Evolutionary conservation across 176 grass and related monocot species (phyloP), one percentile per base, ranked within the genome.

Genomic region (Triticum monococcum): DNA sequence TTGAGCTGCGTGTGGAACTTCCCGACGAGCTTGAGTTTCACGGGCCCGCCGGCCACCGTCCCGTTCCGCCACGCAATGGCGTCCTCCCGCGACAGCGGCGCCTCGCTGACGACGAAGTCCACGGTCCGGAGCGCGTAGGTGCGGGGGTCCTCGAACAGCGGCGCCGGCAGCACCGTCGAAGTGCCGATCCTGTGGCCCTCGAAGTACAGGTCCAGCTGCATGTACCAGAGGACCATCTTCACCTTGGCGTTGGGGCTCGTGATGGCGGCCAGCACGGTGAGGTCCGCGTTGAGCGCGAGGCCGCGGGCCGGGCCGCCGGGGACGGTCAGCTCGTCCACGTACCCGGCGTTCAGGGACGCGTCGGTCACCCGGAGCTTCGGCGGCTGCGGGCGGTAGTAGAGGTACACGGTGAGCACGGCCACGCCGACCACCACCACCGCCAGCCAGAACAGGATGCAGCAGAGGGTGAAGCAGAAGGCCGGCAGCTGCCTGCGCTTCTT

Each of bases 121-220:
- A 88, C 77, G 60, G 0, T 82, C 35, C 85, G 86, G 75, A 93
- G 79, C 75, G 9, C 82, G 24, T 56, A 50, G 36, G 64, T 48
- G 46, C 90, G 77, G 6, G 84, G 89, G 0, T 6, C 32, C 86
- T 93, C 79, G 18, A 73, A 84, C 66, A 99, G 54, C 32, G 90
- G 90, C 12, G 80, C 76, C 8, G 89, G 90, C 78, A 72, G 56
- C 64, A 94, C 80, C 3, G 84, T 74, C 89, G 87, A 83, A 36
- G 94, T 91, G 16, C 82, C 90, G 60, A 99, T 61, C 77, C 90
- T 23, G 38, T 37, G 78, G 66, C 75, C 90, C 40, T 79, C 23
- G 90, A 88, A 99, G 88, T 85, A 93, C 61, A 99, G 88, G 84
- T 96, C 94, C 35, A 99, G n/a, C 87, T 96, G 85, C 90, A 96